Evolutionary conservation across 441 rosid species (phyloP), one percentile per base, ranked within the genome.

Genomic region (Isatis lusitanica): DNA sequence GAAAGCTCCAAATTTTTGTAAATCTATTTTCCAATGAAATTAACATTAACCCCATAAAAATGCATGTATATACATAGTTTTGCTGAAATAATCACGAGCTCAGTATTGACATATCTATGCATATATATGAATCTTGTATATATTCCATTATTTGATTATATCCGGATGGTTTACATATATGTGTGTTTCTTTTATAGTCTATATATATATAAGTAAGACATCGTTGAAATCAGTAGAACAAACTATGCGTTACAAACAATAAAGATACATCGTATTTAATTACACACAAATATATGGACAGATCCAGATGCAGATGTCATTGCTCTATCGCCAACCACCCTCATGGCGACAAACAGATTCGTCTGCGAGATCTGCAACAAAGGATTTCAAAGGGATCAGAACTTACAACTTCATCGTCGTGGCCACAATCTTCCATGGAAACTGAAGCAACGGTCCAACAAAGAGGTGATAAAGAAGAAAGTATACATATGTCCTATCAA

Each of bases 341-440:
- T 93, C 38, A 87, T 89, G 98, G 93, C 95, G 2, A 90, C 93
- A 17, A 89, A 93, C 68, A 67, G 98, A 74, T 93, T 93, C 70
- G 36, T 90, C 1, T 92, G 98, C 15, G 98, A 92, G 80, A 89
- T 92, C 71, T 92, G 97, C 81, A 89, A 89, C 80, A 93, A 93
- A 65, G 98, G 98, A 33, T 93, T 93, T 62, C 98, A 89, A 53
- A 85, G 98, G 77, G 98, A 93, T 80, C 98, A 93, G 72, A 93
- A 93, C 79, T 79, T 93, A 80, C 98, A 93, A 73, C 95, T 93
- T 17, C 98, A 93, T 63, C 79, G 97, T 38, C 85, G 98, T 79
- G 98, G 98, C 1, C 98, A 93, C 77, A 93, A 93, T 77, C 90
- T 93, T 30, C 98, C 98, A 43, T 93, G 98, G 98, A 93, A 90